Base-by-base conservation (phyloP, 1,284 basidiomycete genomes). In the Malassezia sympodialis region DNA sequence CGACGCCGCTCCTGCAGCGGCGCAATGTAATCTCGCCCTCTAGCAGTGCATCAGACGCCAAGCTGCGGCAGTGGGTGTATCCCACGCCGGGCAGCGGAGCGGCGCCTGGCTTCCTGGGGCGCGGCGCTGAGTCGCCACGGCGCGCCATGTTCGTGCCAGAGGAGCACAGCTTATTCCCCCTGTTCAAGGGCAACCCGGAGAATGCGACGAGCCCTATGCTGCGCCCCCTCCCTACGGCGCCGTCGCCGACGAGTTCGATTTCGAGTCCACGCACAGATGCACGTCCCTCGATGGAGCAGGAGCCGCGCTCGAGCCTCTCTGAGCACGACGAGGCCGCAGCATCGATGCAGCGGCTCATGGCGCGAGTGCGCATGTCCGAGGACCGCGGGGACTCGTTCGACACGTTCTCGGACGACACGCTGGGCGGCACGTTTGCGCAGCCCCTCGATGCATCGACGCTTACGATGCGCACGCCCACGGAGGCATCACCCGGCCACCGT, bases 371-470 rank as follows among this genome's bases (percentile, higher is more conserved):
- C 15, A 3, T 51, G 7, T 21, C 32, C 7, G 39, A 57, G 31
- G 43, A 56, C 10, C 55, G 35, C 17, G 10, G 2, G 5, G 35
- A 35, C 14, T 21, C 34, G 11, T 57, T 57, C 26, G 50, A 44
- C 21, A 45, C 58, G 0, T 52, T 53, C n/a, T 43, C 49, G 6
- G 58, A 53, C 35, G 53, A 51, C 21, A 49, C 45, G 30, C 48
- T 55, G 8, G 49, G 52, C 23, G 57, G 53, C 5, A 59, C 57
- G 21, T 54, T 59, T 40, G 53, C 52, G 43, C 57, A 54, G 43
- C 40, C 57, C 3, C 53, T 59, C 35, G 49, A 55, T 30, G 37
- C 53, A 8, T 23, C 52, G 11, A 54, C 52, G 32, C 39, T 59
- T 21, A 51, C 41, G 3, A 17, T 27, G n/a, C 49, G n/a, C 12